Conservation (phyloP, 2,329 filamentous ascomycete genomes). For the Trichoderma polysporum region DNA sequence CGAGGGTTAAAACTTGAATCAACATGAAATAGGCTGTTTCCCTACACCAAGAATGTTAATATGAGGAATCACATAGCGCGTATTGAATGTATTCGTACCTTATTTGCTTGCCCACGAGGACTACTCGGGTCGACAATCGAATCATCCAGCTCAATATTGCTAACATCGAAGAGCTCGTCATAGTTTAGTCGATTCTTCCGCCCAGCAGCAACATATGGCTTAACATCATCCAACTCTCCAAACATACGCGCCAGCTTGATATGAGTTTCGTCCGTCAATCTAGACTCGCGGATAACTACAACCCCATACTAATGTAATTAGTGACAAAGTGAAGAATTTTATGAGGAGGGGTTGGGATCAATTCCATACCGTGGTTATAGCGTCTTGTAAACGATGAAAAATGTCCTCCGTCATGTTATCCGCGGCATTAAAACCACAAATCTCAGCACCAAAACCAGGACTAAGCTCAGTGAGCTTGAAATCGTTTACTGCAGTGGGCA, state of each 20-base stretch:
- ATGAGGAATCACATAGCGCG: neutral
- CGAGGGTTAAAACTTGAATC: conserved; percentile 57
- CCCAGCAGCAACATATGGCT: conserved; percentile 39
- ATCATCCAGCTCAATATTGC: conserved; percentile 53
- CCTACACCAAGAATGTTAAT: conserved; percentile 25
- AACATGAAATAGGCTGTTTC: conserved; percentile 54
- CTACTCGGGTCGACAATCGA: conserved; percentile 29
- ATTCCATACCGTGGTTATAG: neutral
- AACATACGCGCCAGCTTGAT: conserved; percentile 50
- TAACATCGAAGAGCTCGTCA: conserved; percentile 57
- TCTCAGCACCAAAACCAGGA: conserved; percentile 1
- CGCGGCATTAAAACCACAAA: neutral
- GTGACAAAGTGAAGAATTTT: neutral
- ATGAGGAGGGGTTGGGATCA: neutral
- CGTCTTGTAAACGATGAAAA: neutral
- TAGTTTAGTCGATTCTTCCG: conserved; percentile 48
- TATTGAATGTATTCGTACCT: neutral
- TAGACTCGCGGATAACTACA: conserved; percentile 47
- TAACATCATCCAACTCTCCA: conserved; percentile 50
- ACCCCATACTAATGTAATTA: conserved; percentile 22
- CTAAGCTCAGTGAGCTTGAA: neutral
- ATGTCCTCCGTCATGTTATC: neutral
- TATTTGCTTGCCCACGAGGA: conserved; percentile 1
- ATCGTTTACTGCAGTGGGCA: neutral
- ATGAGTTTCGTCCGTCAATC: conserved; percentile 50